phyloP scores from a whole-genome alignment of 257 asterid species.

The Solanum clarkiae region DNA sequence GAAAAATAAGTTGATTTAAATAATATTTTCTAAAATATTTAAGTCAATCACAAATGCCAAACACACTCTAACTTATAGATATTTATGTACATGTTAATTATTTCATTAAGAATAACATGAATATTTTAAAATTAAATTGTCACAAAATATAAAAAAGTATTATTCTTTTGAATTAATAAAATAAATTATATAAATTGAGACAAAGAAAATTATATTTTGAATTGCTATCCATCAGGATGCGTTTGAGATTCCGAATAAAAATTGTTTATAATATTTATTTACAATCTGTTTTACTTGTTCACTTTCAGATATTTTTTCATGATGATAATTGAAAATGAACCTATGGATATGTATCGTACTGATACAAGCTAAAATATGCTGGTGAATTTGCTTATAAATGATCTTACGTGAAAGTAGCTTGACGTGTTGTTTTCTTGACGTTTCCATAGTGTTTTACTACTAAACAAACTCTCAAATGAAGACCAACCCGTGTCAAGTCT shows the following conservation, averaged over 20 bases:
- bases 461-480: background rate
- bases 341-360: background rate
- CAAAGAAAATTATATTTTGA: no score
- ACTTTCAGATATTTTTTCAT: background rate
- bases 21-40: no score
- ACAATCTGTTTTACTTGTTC: no score
- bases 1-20: no score
- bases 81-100: no score
- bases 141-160: no score
- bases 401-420: background rate
- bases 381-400: background rate
- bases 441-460: background rate
- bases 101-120: no score
- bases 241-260: background rate
- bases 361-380: background rate
- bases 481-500: background rate
- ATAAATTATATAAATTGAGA: no score
- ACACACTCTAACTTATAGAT: no score
- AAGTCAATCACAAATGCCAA: no score
- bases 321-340: background rate
- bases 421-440: background rate
- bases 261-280: background rate
- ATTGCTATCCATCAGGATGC: background rate
- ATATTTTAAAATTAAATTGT: no score
- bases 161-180: no score